Conservation (phyloP, 805 yeast genomes). For the Myxozyma kluyveri region DNA sequence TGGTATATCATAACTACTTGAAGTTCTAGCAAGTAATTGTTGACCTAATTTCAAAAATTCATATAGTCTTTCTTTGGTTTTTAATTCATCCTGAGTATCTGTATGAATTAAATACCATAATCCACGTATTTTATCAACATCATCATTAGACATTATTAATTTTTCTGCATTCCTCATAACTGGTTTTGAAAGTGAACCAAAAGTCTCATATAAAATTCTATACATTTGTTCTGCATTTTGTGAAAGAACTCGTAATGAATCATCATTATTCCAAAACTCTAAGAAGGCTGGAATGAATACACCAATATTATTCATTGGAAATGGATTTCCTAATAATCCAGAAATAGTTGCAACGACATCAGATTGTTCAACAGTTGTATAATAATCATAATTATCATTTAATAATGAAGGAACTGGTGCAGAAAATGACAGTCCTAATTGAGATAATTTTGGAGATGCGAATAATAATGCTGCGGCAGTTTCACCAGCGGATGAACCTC, state of each 20-base stretch:
- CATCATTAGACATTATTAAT: slow-evolving; percentile 6
- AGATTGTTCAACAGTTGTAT: slow-evolving; percentile 56
- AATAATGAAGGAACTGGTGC: neutral
- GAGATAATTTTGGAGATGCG: slow-evolving; percentile 58
- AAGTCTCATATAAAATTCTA: slow-evolving; percentile 31
- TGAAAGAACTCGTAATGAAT: slow-evolving; percentile 45
- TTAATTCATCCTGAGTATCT: neutral
- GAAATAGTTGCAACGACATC: slow-evolving; percentile 73
- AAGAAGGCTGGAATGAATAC: slow-evolving; percentile 59
- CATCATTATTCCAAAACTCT: slow-evolving; percentile 33
- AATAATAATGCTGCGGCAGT: slow-evolving; percentile 80
- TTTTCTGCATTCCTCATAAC: slow-evolving; percentile 2
- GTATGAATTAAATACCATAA: slow-evolving; percentile 16
- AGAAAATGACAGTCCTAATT: slow-evolving; percentile 20
- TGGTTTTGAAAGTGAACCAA: slow-evolving; percentile 40
- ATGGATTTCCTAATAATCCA: slow-evolving; percentile 57
- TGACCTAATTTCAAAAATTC: slow-evolving; percentile 32
- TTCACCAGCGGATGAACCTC: slow-evolving; percentile 91
- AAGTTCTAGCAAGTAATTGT: slow-evolving; percentile 36
- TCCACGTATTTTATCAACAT: slow-evolving; percentile 12
- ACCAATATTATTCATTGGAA: slow-evolving; percentile 76
- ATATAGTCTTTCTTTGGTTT: neutral
- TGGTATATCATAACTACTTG: slow-evolving; percentile 68
- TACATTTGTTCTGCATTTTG: slow-evolving; percentile 40
- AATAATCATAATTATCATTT: slow-evolving; percentile 47